Base-by-base conservation (phyloP, 1,284 basidiomycete species). In the Meira miltonrushii region DNA sequence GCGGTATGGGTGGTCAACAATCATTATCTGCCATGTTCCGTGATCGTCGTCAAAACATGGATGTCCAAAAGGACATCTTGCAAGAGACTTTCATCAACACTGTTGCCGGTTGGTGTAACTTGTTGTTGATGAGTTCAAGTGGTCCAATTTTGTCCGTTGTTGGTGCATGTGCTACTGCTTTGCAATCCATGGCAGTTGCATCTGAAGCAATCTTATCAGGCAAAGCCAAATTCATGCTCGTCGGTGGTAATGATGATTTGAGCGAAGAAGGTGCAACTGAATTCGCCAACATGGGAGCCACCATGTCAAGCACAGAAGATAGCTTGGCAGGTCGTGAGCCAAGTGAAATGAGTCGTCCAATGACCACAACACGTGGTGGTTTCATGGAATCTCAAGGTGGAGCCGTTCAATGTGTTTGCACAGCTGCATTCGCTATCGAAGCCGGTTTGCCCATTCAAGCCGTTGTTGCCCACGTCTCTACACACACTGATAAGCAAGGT, bases 101-200 rank as follows among this genome's bases (percentile, higher is more conserved):
- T 52, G 57, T 60, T 25, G 55, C 95, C 59, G 95, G 94, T 58
- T 98, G 94, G 95, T 85, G 96, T 77, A 97, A 98, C 80, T 80
- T 98, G 47, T 83, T 98, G 11, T 84, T 74, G 54, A 68, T 74
- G 67, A 72, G 71, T 10, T 49, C 69, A 19, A 60, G 67, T 23
- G 94, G 94, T 59, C 94, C 94, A 7, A 90, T 98, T 81, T 97
- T 97, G 83, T 96, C 96, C 70, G 93, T 94, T 50, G 95, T 98
- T 64, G 94, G 95, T 68, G 95, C 95, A 65, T 98, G 94, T 75
- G 95, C 95, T 23, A 98, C 94, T 11, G 94, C 93, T 21, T 84
- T 98, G 39, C 95, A 98, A 81, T 98, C 94, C 8, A 82, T 98
- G 52, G 94, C 97, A 80, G 97, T 98, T 68, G 94, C 92, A n/a